These are phyloP conservation scores for Saprolegnia diclina DNA, from an alignment of 352 stramenopile genomes.

Conservation along the genomic window DNA sequence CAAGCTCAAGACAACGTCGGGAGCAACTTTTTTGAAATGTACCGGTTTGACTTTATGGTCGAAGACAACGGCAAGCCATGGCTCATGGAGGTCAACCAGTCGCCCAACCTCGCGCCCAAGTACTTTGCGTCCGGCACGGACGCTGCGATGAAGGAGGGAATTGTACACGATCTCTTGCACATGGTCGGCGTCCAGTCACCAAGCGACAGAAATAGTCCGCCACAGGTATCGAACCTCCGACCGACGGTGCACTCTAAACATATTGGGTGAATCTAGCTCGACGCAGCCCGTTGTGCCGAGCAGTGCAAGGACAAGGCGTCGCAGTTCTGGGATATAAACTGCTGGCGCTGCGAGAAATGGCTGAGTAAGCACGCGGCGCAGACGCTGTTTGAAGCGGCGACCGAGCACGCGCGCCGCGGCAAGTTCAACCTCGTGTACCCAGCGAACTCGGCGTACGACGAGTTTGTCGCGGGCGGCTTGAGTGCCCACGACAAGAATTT, in stretches of 20 bases:
- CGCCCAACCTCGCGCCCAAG: slow-evolving; percentile 40
- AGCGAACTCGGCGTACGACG: slow-evolving; percentile 39
- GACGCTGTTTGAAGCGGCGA: slow-evolving; percentile 45
- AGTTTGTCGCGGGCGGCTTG: slow-evolving; percentile 49
- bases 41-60: slow-evolving; percentile 95
- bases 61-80: slow-evolving; percentile 91
- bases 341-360: slow-evolving; percentile 72
- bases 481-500: slow-evolving; percentile 62
- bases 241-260: slow-evolving; percentile 40
- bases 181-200: slow-evolving; percentile 58
- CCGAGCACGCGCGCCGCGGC: slow-evolving; percentile 63
- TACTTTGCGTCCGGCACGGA: slow-evolving; percentile 57
- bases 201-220: neutral
- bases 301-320: slow-evolving; percentile 55
- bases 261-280: neutral
- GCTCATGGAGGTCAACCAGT: slow-evolving; percentile 92
- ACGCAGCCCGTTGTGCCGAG: slow-evolving; percentile 40
- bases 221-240: slow-evolving; percentile 42
- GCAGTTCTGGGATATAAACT: slow-evolving; percentile 57
- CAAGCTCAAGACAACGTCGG: slow-evolving; percentile 37
- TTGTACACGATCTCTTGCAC: slow-evolving; percentile 63
- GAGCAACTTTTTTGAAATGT: slow-evolving; percentile 90
- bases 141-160: slow-evolving; percentile 52
- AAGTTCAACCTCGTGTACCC: slow-evolving; percentile 67
- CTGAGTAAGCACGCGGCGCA: slow-evolving; percentile 55